These are phyloP conservation scores for Grammothele lineata DNA, from an alignment of 768 basidiomycete genomes.

Conservation along the genomic window DNA sequence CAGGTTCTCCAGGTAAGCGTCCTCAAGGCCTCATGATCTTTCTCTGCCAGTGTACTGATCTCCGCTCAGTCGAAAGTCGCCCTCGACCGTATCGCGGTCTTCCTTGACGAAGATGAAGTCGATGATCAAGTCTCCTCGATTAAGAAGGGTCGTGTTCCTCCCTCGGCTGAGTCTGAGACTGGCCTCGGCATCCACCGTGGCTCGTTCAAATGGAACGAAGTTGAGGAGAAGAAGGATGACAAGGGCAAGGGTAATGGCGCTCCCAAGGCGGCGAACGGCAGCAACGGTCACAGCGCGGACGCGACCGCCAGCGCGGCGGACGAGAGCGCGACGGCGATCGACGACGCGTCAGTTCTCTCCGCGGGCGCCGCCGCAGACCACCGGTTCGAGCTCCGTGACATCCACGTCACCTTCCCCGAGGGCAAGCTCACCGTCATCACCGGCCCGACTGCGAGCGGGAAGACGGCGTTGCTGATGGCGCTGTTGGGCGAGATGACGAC, in stretches of 20 bases:
- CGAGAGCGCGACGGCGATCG: constrained; percentile 12
- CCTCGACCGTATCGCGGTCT: constrained; percentile 55
- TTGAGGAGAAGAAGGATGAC: constrained; percentile 32
- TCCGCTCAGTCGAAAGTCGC: constrained; percentile 47
- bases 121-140: constrained; percentile 50
- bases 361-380: constrained; percentile 36
- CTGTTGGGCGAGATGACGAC: constrained; percentile 70
- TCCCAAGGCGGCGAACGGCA: not conserved
- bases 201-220: constrained; percentile 54
- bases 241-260: constrained; percentile 20
- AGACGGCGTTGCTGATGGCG: constrained; percentile 76
- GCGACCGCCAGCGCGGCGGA: constrained; percentile 16
- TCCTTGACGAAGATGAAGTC: constrained; percentile 60
- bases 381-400: constrained; percentile 63
- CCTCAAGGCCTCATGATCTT: too few relatives aligned
- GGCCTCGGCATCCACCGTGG: constrained; percentile 48
- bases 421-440: constrained; percentile 68
- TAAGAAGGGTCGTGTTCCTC: constrained; percentile 18
- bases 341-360: constrained; percentile 9
- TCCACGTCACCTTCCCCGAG: constrained; percentile 68
- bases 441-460: constrained; percentile 79
- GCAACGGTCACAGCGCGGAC: constrained; percentile 11
- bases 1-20: constrained; percentile 55
- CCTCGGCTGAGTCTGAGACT: constrained; percentile 23
- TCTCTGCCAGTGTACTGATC: too few relatives aligned